Percentiles rank a stretch among this genome's conserved stretches.
Conservation (phyloP, 1,284 basidiomycete species). For the Cryptococcus sp. region DNA sequence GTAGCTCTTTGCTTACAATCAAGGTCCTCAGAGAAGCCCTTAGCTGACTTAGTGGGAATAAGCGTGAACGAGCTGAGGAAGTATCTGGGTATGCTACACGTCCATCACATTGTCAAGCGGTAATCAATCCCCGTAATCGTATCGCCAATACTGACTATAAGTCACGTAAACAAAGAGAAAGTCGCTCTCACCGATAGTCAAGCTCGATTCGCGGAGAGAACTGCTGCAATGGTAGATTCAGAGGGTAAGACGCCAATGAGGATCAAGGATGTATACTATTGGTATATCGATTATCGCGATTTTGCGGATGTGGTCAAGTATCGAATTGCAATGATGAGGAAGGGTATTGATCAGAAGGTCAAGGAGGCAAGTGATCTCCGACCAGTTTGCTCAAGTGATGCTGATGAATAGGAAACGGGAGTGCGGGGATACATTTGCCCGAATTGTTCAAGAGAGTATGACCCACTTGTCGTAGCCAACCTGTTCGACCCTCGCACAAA, state of each 20-base stretch:
- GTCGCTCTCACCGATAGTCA: constrained; percentile 27
- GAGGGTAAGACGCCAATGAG: constrained; percentile 55
- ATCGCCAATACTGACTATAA: neutral
- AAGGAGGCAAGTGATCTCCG: constrained; percentile 60
- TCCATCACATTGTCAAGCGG: constrained; percentile 80
- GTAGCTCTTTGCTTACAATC: neutral
- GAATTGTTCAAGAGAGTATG: constrained; percentile 77
- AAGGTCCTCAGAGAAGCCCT: constrained; percentile 52
- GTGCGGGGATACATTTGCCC: constrained; percentile 96
- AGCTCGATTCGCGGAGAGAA: neutral
- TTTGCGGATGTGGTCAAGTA: constrained; percentile 98
- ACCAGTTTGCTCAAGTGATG: neutral
- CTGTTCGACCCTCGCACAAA: constrained; percentile 54
- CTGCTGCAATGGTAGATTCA: constrained; percentile 2
- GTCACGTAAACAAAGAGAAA: constrained; percentile 40
- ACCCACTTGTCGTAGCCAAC: constrained; percentile 79
- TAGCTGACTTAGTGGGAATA: constrained; percentile 80
- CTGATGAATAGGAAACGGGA: constrained; percentile 68
- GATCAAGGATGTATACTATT: constrained; percentile 68
- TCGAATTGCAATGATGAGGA: constrained; percentile 90
- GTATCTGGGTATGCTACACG: constrained; percentile 77
- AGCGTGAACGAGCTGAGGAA: constrained; percentile 92
- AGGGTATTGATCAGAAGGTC: constrained; percentile 78
- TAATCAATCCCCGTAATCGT: constrained; percentile 48
- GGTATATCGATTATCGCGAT: constrained; percentile 91